phyloP scores from a whole-genome alignment of 306 rosid genomes.

The Ormosia emarginata region DNA sequence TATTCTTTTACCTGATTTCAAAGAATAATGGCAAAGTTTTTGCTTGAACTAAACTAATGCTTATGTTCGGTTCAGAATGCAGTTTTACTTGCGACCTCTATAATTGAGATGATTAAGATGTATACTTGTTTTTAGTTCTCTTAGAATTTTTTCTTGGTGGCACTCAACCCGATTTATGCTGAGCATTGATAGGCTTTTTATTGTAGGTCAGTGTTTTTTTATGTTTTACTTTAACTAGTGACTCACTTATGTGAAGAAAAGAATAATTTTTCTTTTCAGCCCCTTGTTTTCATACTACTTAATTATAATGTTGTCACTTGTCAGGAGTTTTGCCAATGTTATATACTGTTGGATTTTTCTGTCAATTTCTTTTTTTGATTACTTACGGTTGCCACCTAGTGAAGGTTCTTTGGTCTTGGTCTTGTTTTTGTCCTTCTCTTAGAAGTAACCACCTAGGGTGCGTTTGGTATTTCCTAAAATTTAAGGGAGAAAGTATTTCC shows the following conservation, averaged over 20 bases:
- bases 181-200: neutral
- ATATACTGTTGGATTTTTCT: neutral
- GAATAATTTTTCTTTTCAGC: conserved; percentile 17
- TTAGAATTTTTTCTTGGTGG: neutral
- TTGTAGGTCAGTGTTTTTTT: conserved; percentile 10
- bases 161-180: neutral
- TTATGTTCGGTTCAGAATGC: neutral
- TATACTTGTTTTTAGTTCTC: neutral
- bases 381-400: neutral
- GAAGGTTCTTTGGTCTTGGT: conserved; percentile 8
- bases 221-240: conserved; percentile 11
- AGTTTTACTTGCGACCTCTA: neutral
- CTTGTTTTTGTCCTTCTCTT: neutral
- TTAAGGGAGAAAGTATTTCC: too few relatives aligned
- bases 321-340: conserved; percentile 8
- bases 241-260: conserved; percentile 27
- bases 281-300: conserved; percentile 23
- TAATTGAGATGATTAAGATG: neutral
- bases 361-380: neutral
- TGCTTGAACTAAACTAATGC: neutral
- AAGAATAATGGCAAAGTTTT: neutral
- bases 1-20: neutral
- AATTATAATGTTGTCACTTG: conserved; percentile 15
- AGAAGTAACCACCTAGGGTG: neutral
- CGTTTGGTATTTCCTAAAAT: too few relatives aligned